Evolutionary conservation across 257 asterid species (phyloP), one percentile per base, ranked within the genome.

Genomic region (Ligustrum vulgare): DNA sequence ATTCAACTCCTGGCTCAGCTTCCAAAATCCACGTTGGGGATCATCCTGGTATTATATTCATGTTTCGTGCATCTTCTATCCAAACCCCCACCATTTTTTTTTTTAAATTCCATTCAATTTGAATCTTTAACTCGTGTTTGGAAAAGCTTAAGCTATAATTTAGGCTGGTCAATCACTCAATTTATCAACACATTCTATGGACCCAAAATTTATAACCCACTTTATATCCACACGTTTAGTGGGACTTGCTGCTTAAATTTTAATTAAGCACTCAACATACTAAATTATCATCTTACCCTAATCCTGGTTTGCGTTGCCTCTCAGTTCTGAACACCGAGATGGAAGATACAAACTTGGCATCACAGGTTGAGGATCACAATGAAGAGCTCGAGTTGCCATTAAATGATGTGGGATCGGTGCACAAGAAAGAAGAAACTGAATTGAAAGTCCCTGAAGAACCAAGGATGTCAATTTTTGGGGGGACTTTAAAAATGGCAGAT

Each of bases 281-380:
- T 3, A 36, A 25, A 56, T 56, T 45, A 32, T 56, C 37, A 15
- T 73, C 77, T 20, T 66, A 66, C 51, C 39, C 18, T 76, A 67
- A 80, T 80, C 45, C 75, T 66, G 74, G 37, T 56, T 75, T 64
- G n/a, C 39, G 69, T 75, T 82, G 39, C 76, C 71, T 79, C 83
- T 79, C 89, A 91, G 97, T 71, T 67, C 78, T 85, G 82, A 79
- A 83, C 77, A 60, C 79, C 66, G 86, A 62, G 77, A 85, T 73
- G 77, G 87, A 83, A 77, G 88, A 47, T 64, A 49, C 79, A 69
- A 82, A 69, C 69, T 23, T 75, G 72, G 43, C 73, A 68, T 78
- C 85, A 72, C 79, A 82, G 32, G 54, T 71, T 84, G 63, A 15
- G 67, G 79, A 75, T 72, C 78, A 78, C 31, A 82, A 74, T 74